These are phyloP conservation scores for Wickerhamomyces pijperi DNA, from an alignment of 805 yeast genomes.

Conservation along the genomic window DNA sequence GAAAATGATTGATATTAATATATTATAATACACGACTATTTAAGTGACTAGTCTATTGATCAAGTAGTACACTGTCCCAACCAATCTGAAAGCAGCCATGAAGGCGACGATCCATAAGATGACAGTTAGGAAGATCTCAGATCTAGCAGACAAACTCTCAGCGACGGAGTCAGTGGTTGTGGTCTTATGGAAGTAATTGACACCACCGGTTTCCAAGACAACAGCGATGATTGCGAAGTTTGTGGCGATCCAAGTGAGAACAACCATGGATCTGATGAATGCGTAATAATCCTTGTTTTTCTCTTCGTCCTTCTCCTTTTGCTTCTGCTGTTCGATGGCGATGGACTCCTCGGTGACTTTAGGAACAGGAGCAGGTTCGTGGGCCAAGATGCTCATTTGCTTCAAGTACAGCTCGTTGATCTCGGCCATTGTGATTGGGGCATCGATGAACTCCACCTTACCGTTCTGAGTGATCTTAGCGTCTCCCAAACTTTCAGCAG, in stretches of 20 bases:
- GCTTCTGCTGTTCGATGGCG: slow-evolving; percentile 22
- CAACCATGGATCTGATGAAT: slow-evolving; percentile 78
- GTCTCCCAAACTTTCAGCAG: slow-evolving; percentile 66
- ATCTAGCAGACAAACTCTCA: slow-evolving; percentile 21
- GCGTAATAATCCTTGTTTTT: slow-evolving; percentile 80
- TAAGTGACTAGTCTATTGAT: slow-evolving; percentile 19
- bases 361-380: slow-evolving; percentile 18
- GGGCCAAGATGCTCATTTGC: slow-evolving; percentile 48
- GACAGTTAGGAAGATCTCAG: slow-evolving; percentile 66
- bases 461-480: slow-evolving; percentile 64
- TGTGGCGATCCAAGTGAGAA: slow-evolving; percentile 79
- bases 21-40: not conserved
- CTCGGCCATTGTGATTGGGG: slow-evolving; percentile 68
- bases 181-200: slow-evolving; percentile 28
- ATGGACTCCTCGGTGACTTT: slow-evolving; percentile 18
- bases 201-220: slow-evolving; percentile 78
- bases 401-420: slow-evolving; percentile 64
- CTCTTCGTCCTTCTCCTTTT: slow-evolving; percentile 30
- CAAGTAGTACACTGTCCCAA: slow-evolving; percentile 62
- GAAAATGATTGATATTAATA: too few species aligned
- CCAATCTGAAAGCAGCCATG: slow-evolving; percentile 71
- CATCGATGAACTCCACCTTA: slow-evolving; percentile 48
- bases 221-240: slow-evolving; percentile 75
- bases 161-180: slow-evolving; percentile 6
- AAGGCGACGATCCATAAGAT: slow-evolving; percentile 90